Evolutionary conservation across 192 early-diverging fungal species (phyloP), one percentile per base, ranked within the genome.

Genomic region (Pilobolus umbonatus): DNA sequence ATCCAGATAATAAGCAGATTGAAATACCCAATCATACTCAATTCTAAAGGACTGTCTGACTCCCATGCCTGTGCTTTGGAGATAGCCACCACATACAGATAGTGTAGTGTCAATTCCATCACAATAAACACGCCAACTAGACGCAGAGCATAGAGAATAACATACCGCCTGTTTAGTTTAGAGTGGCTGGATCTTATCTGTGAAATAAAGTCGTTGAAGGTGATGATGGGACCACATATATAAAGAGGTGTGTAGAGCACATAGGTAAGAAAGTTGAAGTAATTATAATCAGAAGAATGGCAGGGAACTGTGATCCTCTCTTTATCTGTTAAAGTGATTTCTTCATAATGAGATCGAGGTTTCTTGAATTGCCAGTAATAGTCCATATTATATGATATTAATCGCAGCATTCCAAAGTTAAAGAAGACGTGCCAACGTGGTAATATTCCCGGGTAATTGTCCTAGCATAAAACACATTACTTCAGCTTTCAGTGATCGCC

Each of bases 331-430:
- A 26, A 42, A 36, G 24, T 40, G 19, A 44, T 43, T 22, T 51
- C 57, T 9, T 59, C 57, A 17, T 76, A 83, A 73, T 85, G 77
- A 26, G 44, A 48, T 21, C 38, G 29, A 12, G 12, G 34, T 29
- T 56, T 53, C 35, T 56, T 63, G 11, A 47, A 22, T 39, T 53
- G 52, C 94, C 92, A 96, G 65, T 95, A 90, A 59, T 87, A 90
- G 72, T 98, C 95, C 88, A 97, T 85, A 40, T 86, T 80, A 65
- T 87, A 98, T 5, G 93, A 94, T n/a, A 98, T 79, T 76, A 96
- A 86, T 10, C 90, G 80, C 9, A 98, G 81, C 75, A 92, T 85
- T 3, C 78, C 80, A 42, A 96, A 85, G 64, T 97, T 97, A 75
- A 96, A 95, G 8, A 83, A 85, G 19, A 94, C 68, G 61, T 87